phyloP scores from a whole-genome alignment of 345 rosid species.

The Capsella bursapastoris region DNA sequence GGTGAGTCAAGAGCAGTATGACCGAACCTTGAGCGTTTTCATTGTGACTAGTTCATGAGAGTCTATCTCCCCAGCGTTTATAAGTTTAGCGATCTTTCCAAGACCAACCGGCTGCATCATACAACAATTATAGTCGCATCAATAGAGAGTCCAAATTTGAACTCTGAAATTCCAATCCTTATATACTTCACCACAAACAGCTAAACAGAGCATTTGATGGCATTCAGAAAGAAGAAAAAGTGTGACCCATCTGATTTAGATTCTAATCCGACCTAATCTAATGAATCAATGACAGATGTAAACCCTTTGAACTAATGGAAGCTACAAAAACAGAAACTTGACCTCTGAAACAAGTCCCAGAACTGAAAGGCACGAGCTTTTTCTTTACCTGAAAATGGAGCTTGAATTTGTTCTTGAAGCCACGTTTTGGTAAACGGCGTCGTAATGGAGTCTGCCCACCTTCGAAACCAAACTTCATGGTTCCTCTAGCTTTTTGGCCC shows the following conservation, averaged over 20 bases:
- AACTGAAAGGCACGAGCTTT: neutral
- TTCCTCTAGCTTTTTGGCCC: constrained; percentile 92
- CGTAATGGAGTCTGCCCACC: constrained; percentile 98
- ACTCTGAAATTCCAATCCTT: neutral
- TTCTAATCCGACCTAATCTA: constrained; percentile 6
- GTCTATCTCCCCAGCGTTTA: constrained; percentile 91
- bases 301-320: neutral
- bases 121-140: constrained; percentile 24
- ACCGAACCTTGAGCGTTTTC: constrained; percentile 89
- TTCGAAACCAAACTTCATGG: constrained; percentile 87
- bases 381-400: constrained; percentile 78
- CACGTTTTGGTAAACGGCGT: constrained; percentile 89
- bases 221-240: neutral
- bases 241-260: constrained; percentile 1
- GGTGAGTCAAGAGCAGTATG: constrained; percentile 8
- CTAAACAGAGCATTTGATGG: neutral
- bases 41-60: constrained; percentile 95
- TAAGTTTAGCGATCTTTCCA: constrained; percentile 90
- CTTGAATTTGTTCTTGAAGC: constrained; percentile 87
- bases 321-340: neutral
- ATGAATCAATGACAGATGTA: neutral
- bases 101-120: constrained; percentile 83
- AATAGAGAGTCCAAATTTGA: neutral
- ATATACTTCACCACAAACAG: neutral
- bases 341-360: constrained; percentile 8